A percentile compares a stretch with the other conserved stretches of the same genome.
Evolutionary conservation across 2,329 filamentous ascomycete genomes (phyloP).

Genomic region (Diaporthe sp.): DNA sequence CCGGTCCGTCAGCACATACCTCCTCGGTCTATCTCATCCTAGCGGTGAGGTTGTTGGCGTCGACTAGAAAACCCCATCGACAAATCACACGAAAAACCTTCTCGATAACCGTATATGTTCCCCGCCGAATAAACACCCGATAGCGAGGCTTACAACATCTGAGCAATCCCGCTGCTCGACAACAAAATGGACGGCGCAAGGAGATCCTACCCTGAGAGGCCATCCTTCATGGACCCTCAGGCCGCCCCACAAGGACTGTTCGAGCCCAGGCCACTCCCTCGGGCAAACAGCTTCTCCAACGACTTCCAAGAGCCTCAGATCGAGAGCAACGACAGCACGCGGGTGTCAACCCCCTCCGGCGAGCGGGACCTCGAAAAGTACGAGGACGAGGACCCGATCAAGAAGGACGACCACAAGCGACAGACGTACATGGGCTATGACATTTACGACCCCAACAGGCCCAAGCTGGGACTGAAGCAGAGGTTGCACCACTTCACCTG

Average conservation of each 20-base stretch:
- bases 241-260: conserved; percentile 5
- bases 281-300: not conserved
- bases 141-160: not conserved
- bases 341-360: conserved; percentile 27
- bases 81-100: not conserved
- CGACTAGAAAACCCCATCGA: not conserved
- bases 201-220: not conserved
- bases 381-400: not conserved
- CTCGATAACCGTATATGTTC: conserved; percentile 1
- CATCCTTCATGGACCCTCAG: not conserved
- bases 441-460: conserved; percentile 42
- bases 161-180: not conserved
- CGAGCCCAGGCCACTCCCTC: not conserved
- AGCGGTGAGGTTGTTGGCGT: conserved; percentile 14
- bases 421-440: conserved; percentile 13
- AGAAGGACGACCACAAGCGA: conserved; percentile 16
- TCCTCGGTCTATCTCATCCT: conserved; percentile 9
- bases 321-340: conserved; percentile 29
- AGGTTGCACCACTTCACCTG: conserved; percentile 71
- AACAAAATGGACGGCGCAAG: conserved; percentile 20
- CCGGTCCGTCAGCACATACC: conserved; percentile 7
- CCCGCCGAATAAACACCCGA: conserved; percentile 1
- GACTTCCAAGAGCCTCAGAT: not conserved
- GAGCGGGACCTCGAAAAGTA: conserved; percentile 31
- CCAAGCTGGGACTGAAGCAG: conserved; percentile 53